Evolutionary conservation across 1,139 yeast genomes (phyloP).

Genomic region (Candida sp.): DNA sequence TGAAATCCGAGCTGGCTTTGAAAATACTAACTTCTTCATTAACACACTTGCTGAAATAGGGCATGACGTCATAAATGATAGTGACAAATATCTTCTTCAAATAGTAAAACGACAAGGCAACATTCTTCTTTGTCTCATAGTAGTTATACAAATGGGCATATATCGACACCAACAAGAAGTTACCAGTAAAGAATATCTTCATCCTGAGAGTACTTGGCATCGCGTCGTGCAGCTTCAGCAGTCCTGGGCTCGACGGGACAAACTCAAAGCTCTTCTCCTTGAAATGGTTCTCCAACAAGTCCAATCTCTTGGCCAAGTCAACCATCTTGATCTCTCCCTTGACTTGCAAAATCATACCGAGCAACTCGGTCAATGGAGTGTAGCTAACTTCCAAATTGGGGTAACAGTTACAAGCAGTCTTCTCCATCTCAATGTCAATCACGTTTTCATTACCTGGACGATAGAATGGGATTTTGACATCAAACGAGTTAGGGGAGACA

Average conservation of each 20-base stretch:
- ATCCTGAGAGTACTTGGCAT: constrained; percentile 20
- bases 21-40: constrained; percentile 22
- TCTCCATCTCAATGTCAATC: constrained; percentile 29
- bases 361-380: constrained; percentile 21
- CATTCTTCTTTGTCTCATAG: constrained; percentile 32
- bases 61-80: constrained; percentile 33
- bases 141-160: constrained; percentile 40
- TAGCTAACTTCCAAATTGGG: constrained; percentile 20
- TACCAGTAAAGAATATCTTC: constrained; percentile 26
- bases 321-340: constrained; percentile 21
- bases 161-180: constrained; percentile 25
- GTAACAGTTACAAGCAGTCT: constrained; percentile 17
- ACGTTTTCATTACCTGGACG: constrained; percentile 36
- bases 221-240: constrained; percentile 3
- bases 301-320: constrained; percentile 20
- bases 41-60: constrained; percentile 30
- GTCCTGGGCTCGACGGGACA: constrained; percentile 9
- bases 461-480: constrained; percentile 36
- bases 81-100: constrained; percentile 31
- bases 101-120: constrained; percentile 30
- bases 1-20: constrained; percentile 32
- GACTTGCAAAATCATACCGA: constrained; percentile 22
- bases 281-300: constrained; percentile 21
- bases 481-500: constrained; percentile 32
- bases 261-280: constrained; percentile 17